These are phyloP conservation scores for Coprinopsis sp. DNA, from an alignment of 768 basidiomycete genomes.

Conservation along the genomic window DNA sequence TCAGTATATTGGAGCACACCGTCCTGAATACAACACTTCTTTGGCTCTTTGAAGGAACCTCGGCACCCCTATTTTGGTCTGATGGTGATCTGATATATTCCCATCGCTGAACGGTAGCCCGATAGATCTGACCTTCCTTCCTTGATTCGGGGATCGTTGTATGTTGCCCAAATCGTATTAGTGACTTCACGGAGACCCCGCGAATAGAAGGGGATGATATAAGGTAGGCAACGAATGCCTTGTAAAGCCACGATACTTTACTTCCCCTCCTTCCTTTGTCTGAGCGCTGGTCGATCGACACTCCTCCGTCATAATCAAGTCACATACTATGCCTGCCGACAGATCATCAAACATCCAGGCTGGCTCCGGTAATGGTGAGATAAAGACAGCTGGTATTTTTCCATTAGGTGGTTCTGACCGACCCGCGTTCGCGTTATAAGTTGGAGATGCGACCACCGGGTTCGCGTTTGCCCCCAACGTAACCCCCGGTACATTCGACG, in stretches of 20 bases:
- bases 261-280: constrained; percentile 8
- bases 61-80: too few relatives aligned
- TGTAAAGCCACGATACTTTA: constrained; percentile 8
- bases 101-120: not conserved
- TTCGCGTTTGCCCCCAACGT: constrained; percentile 16
- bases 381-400: too few relatives aligned
- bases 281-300: constrained; percentile 5
- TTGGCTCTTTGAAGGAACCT: too few relatives aligned
- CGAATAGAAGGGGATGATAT: not conserved
- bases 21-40: too few relatives aligned
- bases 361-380: constrained; percentile 9
- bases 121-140: constrained; percentile 5
- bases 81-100: too few relatives aligned
- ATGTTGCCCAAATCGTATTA: not conserved
- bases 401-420: too few relatives aligned
- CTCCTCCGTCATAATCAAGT: constrained; percentile 2
- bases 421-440: too few relatives aligned
- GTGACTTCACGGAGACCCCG: not conserved
- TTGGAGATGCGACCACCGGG: constrained; percentile 4
- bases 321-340: constrained; percentile 10
- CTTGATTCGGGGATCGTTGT: constrained; percentile 7
- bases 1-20: too few relatives aligned
- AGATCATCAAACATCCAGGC: constrained; percentile 10
- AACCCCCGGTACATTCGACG: constrained; percentile 20
- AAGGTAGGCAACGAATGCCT: not conserved